Evolutionary conservation across 2,329 filamentous ascomycete genomes (phyloP), one percentile per base, ranked within the genome.

Genomic region (Cryphonectria radicalis): DNA sequence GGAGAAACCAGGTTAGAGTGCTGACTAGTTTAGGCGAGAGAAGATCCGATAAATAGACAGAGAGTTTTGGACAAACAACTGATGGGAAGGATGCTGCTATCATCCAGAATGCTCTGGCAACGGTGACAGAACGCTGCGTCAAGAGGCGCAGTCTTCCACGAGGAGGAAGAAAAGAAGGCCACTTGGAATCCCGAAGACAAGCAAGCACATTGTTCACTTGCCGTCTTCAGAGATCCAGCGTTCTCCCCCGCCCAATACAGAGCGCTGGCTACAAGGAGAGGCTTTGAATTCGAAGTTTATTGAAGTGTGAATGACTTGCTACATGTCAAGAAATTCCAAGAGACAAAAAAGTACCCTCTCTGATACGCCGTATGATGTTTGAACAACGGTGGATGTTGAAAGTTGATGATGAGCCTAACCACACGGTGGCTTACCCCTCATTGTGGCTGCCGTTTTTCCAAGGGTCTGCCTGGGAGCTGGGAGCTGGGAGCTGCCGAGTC

Each of bases 381-480:
- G 4, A 14, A 50, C 4, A 25, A 25, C 35, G 35, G 35, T 25
- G 5, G 17, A 35, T 22, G 35, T 35, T n/a, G 35, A 62, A 62
- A 40, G 35, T 14, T 8, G 7, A 8, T 10, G 22, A 35, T n/a
- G 35, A 62, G 59, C 32, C 59, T n/a, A 62, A 17, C 32, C 17
- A 50, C 46, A 50, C 22, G 46, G 59, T 62, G 59, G 59, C 59
- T 62, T 32, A 35, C 32, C 59, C 35, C 59, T 40, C 59, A 37
- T 6, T 66, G 63, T 35, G 59, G 59, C 59, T 32, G 14, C 35
- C 19, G 19, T 4, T 10, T 25, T 28, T 5, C 25, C 11, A 53
- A 25, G 50, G 50, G 50, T 53, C 22, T 25, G 10, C 50, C n/a
- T 22, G 5, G 53, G 46, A 55, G 55, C 53, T 57, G 13, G 50